phyloP scores from a whole-genome alignment of 2,329 filamentous ascomycete genomes.

The Epicoccum nigrum region DNA sequence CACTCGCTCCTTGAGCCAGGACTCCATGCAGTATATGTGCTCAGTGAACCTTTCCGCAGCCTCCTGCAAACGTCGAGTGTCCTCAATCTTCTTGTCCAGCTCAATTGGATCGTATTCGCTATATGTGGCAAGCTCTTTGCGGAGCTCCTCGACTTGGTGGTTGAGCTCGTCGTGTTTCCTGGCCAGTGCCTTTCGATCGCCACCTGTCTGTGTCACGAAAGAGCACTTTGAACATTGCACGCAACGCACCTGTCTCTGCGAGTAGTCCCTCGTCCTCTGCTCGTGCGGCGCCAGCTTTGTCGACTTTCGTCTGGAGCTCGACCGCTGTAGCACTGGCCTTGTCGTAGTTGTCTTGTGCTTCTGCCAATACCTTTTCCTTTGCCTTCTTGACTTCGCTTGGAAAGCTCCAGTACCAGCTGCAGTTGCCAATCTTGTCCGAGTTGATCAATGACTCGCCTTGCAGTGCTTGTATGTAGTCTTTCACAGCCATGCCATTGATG shows the following conservation, averaged over 20 bases:
- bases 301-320: constrained; percentile 51
- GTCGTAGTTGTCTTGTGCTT: constrained; percentile 46
- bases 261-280: constrained; percentile 49
- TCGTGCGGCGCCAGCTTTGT: constrained; percentile 46
- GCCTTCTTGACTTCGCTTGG: constrained; percentile 61
- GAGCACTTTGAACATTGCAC: neutral
- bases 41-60: constrained; percentile 51
- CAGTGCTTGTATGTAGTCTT: constrained; percentile 69
- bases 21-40: constrained; percentile 54
- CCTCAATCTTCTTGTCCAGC: constrained; percentile 49
- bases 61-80: constrained; percentile 34
- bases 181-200: constrained; percentile 48
- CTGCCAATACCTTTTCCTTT: constrained; percentile 48
- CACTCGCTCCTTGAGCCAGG: constrained; percentile 48
- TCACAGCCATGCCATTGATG: constrained; percentile 70
- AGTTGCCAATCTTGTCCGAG: constrained; percentile 72
- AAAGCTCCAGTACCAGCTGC: constrained; percentile 77
- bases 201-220: constrained; percentile 21
- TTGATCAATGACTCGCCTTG: constrained; percentile 66
- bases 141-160: constrained; percentile 47
- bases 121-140: constrained; percentile 52
- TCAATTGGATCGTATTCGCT: constrained; percentile 55
- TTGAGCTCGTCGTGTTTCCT: constrained; percentile 44
- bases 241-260: constrained; percentile 34
- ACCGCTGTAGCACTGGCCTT: constrained; percentile 43